phyloP scores from a whole-genome alignment of 371 early-diverging fungal species.

The Funneliformis caledonium region DNA sequence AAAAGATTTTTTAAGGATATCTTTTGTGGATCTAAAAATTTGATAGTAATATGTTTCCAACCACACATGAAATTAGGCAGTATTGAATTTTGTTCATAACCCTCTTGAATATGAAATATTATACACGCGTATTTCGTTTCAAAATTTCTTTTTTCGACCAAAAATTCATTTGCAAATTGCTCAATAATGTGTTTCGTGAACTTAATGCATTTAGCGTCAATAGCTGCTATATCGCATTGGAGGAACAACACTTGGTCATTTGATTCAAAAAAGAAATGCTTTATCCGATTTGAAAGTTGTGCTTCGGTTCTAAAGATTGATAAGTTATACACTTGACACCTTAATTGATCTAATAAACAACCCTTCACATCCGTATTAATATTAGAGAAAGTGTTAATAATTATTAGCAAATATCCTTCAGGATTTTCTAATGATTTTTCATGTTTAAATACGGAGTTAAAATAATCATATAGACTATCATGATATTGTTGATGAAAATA shows the following conservation, averaged over 20 bases:
- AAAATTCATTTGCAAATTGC: constrained; percentile 26
- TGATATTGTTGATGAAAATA: constrained; percentile 25
- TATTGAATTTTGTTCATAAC: not conserved
- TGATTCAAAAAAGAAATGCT: constrained; percentile 40
- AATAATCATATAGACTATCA: constrained; percentile 1
- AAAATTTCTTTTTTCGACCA: not conserved
- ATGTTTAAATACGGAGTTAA: not conserved
- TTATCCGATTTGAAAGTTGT: constrained; percentile 19
- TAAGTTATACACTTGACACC: constrained; percentile 39
- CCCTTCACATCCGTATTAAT: constrained; percentile 37
- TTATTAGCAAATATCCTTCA: not conserved
- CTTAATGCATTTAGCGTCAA: constrained; percentile 30
- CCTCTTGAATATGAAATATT: constrained; percentile 31
- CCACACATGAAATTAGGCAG: constrained; percentile 33
- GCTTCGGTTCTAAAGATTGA: constrained; percentile 36
- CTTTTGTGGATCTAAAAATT: constrained; percentile 27
- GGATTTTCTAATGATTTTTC: not conserved
- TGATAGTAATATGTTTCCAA: constrained; percentile 37
- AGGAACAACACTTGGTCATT: constrained; percentile 24
- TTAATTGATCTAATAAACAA: not conserved
- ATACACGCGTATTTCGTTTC: constrained; percentile 39
- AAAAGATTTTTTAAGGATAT: constrained; percentile 19
- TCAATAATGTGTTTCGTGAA: constrained; percentile 38
- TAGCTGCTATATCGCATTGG: constrained; percentile 34
- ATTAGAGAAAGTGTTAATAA: constrained; percentile 40